Base-by-base conservation (phyloP, 495 filamentous ascomycete genomes). In the Chlorociboria aeruginascens region DNA sequence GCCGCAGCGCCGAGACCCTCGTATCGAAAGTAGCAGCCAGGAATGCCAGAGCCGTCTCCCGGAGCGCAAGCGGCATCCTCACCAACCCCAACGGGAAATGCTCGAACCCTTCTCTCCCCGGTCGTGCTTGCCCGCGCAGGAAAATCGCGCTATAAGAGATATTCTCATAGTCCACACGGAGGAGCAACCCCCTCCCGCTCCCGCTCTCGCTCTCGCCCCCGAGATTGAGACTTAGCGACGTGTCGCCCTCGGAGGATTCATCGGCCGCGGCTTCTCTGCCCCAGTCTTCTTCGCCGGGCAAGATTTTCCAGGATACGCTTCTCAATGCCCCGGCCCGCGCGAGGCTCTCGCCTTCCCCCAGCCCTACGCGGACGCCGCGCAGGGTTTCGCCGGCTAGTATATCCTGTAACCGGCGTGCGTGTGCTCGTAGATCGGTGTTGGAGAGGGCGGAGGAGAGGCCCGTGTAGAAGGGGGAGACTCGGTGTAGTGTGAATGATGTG, bases 401-500 rank as follows among this genome's bases (percentile, higher is more conserved):
- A 41, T 78, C 72, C 47, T 66, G 72, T 14, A 80, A 63, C 14
- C 68, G 63, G 40, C 63, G 62, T 12, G 73, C 69, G 53, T 78
- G 71, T 14, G 64, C 63, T 35, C 64, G 66, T 7, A 78, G 57
- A 14, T 43, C 45, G 6, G 39, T 11, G 30, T 56, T 49, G 45
- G 49, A 29, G 44, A 61, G 48, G 12, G 72, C 66, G 6, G 63
- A 47, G 16, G 63, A 55, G 20, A 4, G 34, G 50, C 65, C 66
- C 40, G 67, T 66, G 54, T 74, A 65, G 25, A 79, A 66, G 12
- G 74, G 74, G 1, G 75, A 76, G 34, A 79, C 64, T 33, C 73
- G 70, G 53, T 79, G 65, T n/a, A 72, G 52, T 8, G 69, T 71
- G 66, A 73, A 80, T 8, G 72, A 76, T 1, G 71, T 72, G 43